Evolutionary conservation across 2,329 filamentous ascomycete species (phyloP).

Genomic region (Pseudogymnoascus sp.): DNA sequence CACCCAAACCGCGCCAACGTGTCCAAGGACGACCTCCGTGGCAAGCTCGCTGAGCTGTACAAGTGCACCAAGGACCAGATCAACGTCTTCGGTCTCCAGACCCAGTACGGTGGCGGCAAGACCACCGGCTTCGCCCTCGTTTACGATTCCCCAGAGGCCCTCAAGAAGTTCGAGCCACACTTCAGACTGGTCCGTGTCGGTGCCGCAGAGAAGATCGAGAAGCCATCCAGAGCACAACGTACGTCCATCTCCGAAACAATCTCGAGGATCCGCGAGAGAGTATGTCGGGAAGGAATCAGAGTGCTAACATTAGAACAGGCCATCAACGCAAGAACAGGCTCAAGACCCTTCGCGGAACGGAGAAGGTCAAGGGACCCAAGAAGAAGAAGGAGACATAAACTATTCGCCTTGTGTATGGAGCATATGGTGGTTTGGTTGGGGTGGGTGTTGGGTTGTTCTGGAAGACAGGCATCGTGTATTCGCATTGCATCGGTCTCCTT

Average conservation of each 20-base stretch:
- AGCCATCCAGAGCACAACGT: slow-evolving; percentile 98
- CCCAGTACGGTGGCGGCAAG: slow-evolving; percentile 99
- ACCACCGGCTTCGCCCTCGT: slow-evolving; percentile 97
- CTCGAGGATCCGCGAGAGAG: not conserved
- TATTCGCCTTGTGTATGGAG: slow-evolving; percentile 23
- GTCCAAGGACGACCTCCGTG: slow-evolving; percentile 96
- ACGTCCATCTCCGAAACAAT: slow-evolving; percentile 42
- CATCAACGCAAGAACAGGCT: slow-evolving; percentile 99
- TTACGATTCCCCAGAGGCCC: slow-evolving; percentile 95
- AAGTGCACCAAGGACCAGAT: slow-evolving; percentile 97
- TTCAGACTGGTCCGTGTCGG: slow-evolving; percentile 95
- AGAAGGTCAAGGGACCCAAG: slow-evolving; percentile 94
- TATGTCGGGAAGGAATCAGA: not conserved
- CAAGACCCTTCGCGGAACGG: slow-evolving; percentile 96
- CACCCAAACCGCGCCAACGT: slow-evolving; percentile 98
- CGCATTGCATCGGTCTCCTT: slow-evolving; percentile 23
- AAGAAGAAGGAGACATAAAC: slow-evolving; percentile 90
- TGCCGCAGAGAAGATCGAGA: slow-evolving; percentile 89
- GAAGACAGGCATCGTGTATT: slow-evolving; percentile 24
- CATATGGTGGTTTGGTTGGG: slow-evolving; percentile 20
- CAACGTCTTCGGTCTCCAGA: slow-evolving; percentile 96
- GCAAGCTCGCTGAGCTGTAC: slow-evolving; percentile 92
- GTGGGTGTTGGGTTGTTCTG: slow-evolving; percentile 24
- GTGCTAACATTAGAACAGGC: slow-evolving; percentile 51
- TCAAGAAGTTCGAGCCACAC: slow-evolving; percentile 99